Evolutionary conservation across 139 green algal species (phyloP), one percentile per base, ranked within the genome.

Genomic region (Chlamydomonas sp.): DNA sequence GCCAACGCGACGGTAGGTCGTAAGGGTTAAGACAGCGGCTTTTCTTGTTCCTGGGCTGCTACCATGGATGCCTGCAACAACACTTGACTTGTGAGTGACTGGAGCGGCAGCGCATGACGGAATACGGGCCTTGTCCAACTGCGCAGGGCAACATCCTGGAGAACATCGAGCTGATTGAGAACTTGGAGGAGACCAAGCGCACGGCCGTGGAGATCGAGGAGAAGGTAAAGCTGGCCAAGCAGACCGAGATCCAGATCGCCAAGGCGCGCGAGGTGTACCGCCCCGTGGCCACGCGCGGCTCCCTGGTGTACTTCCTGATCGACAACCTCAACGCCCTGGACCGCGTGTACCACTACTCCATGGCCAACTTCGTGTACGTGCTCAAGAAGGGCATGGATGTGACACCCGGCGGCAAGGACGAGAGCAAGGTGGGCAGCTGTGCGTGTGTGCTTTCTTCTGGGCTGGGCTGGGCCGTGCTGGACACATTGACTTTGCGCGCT

Each of bases 281-380:
- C 73, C 94, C 96, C 67, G 95, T 98, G 10, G 97, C 97, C 2
- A 92, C 91, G 9, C 93, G 96, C 16, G 96, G 96, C 49, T 95
- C 96, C 4, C 91, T 98, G 61, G 69, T 97, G 17, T 99, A 98
- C 95, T 98, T 99, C 93, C 92, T 99, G 3, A 93, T 98, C 68
- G 95, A 98, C 90, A 95, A 95, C 77, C 94, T 99, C 2, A 94
- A 96, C 69, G 92, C 91, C 2, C 92, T 99, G 66, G 96, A 99
- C 93, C 93, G 93, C 73, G 92, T 97, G 69, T 99, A 99, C 92
- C 95, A 97, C 88, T 99, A 97, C 92, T 98, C 95, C 31, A 99
- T 99, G 97, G 95, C 96, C 78, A 98, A 96, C 90, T 99, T 97
- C 91, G 93, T 98, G 75, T 93, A 90, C 73, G 93, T 98, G 83